Evolutionary conservation across 148 eudicot genomes (phyloP).

Genomic region (Spergularia marina): DNA sequence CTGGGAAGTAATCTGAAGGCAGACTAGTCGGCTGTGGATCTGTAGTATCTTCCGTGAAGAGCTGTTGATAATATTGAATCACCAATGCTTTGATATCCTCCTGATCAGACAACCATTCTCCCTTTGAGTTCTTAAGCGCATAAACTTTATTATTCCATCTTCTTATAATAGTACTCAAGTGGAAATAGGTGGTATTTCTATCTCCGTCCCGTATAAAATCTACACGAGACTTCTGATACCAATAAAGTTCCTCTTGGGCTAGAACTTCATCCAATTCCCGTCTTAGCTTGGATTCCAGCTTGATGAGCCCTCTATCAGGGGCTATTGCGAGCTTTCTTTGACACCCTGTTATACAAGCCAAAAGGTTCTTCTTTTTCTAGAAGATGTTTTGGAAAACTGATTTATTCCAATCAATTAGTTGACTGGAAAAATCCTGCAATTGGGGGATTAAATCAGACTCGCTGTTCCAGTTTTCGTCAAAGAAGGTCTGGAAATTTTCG

Average conservation of each 20-base stretch:
- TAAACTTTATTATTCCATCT: no score
- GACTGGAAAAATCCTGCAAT: not conserved
- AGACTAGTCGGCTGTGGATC: no score
- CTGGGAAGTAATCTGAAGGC: no score
- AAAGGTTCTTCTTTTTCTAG: not conserved
- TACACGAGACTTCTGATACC: not conserved
- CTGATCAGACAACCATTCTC: no score
- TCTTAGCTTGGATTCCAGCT: not conserved
- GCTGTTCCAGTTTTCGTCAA: not conserved
- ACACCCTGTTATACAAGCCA: not conserved
- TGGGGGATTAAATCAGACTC: not conserved
- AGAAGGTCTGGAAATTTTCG: not conserved
- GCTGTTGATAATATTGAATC: no score
- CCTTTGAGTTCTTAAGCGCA: no score
- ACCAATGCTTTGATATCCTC: no score
- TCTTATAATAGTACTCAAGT: not conserved
- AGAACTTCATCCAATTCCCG: not conserved
- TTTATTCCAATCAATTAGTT: not conserved
- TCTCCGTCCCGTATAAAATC: not conserved
- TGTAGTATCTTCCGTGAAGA: no score
- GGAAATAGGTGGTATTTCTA: not conserved
- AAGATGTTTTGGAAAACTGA: not conserved
- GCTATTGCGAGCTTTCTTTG: not conserved
- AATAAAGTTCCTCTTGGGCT: not conserved
- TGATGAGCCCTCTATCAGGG: not conserved